Evolutionary conservation across 2,329 filamentous ascomycete genomes (phyloP), one percentile per base, ranked within the genome.

Genomic region (Pseudopithomyces chartarum): DNA sequence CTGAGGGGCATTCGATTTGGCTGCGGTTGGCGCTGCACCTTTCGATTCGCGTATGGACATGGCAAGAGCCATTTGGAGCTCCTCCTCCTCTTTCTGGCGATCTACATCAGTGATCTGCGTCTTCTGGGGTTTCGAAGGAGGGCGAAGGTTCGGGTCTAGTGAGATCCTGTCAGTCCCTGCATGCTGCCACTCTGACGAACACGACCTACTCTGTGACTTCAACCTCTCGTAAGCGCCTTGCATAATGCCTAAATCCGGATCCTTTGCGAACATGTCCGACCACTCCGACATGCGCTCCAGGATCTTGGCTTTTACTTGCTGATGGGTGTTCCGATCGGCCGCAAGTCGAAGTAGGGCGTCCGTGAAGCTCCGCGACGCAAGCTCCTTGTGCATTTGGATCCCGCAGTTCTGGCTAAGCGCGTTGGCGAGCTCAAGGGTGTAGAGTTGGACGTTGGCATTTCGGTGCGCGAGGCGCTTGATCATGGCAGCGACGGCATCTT

Each of bases 291-390:
- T 98, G 65, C 93, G 88, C 81, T 98, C 94, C 57, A 98, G 79
- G 63, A 99, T 97, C 84, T 97, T 98, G 62, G 91, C 87, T 79
- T 98, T 98, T 73, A 99, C 95, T 76, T 97, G 92, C 73, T 90
- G 89, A 76, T 98, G 95, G 51, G 94, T 97, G 76, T 96, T 99
- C 54, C 93, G 86, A 77, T 99, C 95, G 79, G 89, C 91, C 62
- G 95, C 93, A 57, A 99, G 85, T 72, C 95, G 89, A 61, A 98
- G 83, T 46, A 99, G 82, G 57, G 94, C 91, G 73, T 99, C 95
- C 63, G 95, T 99, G 75, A 97, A 97, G 73, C 91, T 93, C 69
- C 92, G 89, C 64, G 90, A 95, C 29, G 93, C 90, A 57, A 97
- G 82, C 79, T 97, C 93, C 76, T 91, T 90, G 79, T 97, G 92